A percentile compares a stretch with the other conserved stretches of the same genome.
Evolutionary conservation across 345 rosid genomes (phyloP).

Genomic region (Erucastrum elatum): DNA sequence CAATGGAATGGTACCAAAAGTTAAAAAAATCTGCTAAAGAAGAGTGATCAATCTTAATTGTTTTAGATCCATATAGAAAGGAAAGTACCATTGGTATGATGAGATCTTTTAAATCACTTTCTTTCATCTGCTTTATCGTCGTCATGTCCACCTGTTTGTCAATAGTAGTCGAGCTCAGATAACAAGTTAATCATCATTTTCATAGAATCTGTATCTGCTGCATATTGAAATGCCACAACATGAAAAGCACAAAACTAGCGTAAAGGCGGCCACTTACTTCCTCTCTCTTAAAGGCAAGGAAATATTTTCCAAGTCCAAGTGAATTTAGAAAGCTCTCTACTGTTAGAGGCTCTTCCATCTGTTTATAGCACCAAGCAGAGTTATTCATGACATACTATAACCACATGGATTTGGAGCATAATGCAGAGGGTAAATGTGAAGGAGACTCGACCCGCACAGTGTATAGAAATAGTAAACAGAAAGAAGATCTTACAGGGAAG

Average conservation of each 20-base stretch:
- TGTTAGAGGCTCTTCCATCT: conserved; percentile 74
- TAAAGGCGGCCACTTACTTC: conserved; percentile 59
- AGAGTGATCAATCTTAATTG: not conserved
- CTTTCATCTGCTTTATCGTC: conserved; percentile 91
- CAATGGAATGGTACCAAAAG: not conserved
- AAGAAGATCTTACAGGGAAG: conserved; percentile 49
- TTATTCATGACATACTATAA: not conserved
- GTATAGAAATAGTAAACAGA: not conserved
- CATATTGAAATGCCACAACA: conserved; percentile 2
- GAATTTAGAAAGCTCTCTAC: conserved; percentile 78
- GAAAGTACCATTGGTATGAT: conserved; percentile 53
- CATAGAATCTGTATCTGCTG: not conserved
- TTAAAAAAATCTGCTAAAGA: not conserved
- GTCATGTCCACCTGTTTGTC: conserved; percentile 80
- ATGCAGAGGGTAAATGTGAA: conserved; percentile 4
- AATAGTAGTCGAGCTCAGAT: conserved; percentile 19
- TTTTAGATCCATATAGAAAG: not conserved
- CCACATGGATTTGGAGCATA: not conserved
- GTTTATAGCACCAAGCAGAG: not conserved
- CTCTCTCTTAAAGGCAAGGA: conserved; percentile 78
- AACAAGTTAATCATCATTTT: not conserved
- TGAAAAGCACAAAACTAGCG: conserved; percentile 15
- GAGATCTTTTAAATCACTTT: conserved; percentile 85
- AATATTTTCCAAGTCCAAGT: conserved; percentile 78
- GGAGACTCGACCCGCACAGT: not conserved